Evolutionary conservation across 2,329 filamentous ascomycete species (phyloP), one percentile per base, ranked within the genome.

Genomic region (Pyricularia sp.): DNA sequence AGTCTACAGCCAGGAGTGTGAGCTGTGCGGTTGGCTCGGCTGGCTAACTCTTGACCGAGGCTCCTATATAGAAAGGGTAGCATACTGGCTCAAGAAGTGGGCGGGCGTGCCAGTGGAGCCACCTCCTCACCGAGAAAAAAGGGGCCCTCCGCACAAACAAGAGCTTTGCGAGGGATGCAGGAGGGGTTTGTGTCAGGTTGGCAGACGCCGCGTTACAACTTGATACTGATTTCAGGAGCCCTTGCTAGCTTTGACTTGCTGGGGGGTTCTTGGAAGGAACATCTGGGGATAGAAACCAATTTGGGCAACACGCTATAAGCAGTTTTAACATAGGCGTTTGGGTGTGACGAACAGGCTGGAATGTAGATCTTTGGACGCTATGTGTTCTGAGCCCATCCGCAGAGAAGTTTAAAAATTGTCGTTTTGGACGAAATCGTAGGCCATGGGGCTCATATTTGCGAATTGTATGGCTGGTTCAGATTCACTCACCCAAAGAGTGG

Each of bases 71-170:
- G 76, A 81, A 2, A 72, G 78, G 4, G 70, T 81, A 0, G 70
- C 73, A 0, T 79, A 79, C 66, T 74, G 79, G 1, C 71, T 81
- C 4, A 79, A 78, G 70, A 77, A 74, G 55, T 81, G 79, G 79
- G 72, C 71, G 5, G 76, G 75, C 0, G 64, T 80, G 0, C 2
- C 66, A 2, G 65, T 75, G 58, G 71, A 75, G 5, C 30, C 0
- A 6, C 73, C 69, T 0, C 4, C 0, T 0, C 73, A 71, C 59
- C 6, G 6, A 0, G 17, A 10, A 0, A 68, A 68, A 2, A 36
- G 66, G 0, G 58, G 69, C 0, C 72, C 61, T 11, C 74, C 77
- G 1, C 78, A 81, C 36, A 59, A 75, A 63, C 6, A 0, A 0
- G 20, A 66, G 0, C 69, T 79, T 0, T 81, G 80, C 36, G 78